These are phyloP conservation scores for Metschnikowia shivogae DNA, from an alignment of 805 yeast genomes.

Conservation along the genomic window DNA sequence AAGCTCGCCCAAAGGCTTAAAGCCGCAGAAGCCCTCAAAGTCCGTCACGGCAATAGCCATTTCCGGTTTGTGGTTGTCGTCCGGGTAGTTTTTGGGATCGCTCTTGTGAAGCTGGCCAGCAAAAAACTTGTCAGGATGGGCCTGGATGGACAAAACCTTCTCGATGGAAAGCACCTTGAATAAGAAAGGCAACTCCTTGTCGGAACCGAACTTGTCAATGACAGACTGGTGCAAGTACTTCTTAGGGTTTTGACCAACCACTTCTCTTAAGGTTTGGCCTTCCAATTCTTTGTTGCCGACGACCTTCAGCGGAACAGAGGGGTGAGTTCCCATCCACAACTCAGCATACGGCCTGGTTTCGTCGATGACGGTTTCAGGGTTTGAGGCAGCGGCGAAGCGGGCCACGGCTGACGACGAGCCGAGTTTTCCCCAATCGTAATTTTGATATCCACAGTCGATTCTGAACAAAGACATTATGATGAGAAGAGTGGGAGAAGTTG, in stretches of 20 bases:
- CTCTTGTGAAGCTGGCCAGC: conserved; percentile 69
- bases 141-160: conserved; percentile 93
- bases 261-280: conserved; percentile 61
- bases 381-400: conserved; percentile 69
- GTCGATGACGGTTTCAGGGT: conserved; percentile 57
- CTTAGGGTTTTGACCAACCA: conserved; percentile 58
- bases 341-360: conserved; percentile 90
- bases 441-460: conserved; percentile 60
- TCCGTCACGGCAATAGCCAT: conserved; percentile 97
- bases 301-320: conserved; percentile 75
- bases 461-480: conserved; percentile 26
- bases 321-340: conserved; percentile 99
- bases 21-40: conserved; percentile 97
- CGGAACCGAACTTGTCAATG: conserved; percentile 60
- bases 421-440: conserved; percentile 77
- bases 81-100: conserved; percentile 95
- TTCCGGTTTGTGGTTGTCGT: conserved; percentile 98
- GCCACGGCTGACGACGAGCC: conserved; percentile 89
- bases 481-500: neutral
- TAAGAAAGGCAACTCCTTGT: conserved; percentile 78
- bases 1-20: conserved; percentile 82
- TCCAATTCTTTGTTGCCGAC: conserved; percentile 30
- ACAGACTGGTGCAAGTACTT: conserved; percentile 56
- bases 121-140: conserved; percentile 91
- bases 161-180: conserved; percentile 92